Base-by-base conservation (phyloP, 306 rosid genomes). In the Pyrus communis region DNA sequence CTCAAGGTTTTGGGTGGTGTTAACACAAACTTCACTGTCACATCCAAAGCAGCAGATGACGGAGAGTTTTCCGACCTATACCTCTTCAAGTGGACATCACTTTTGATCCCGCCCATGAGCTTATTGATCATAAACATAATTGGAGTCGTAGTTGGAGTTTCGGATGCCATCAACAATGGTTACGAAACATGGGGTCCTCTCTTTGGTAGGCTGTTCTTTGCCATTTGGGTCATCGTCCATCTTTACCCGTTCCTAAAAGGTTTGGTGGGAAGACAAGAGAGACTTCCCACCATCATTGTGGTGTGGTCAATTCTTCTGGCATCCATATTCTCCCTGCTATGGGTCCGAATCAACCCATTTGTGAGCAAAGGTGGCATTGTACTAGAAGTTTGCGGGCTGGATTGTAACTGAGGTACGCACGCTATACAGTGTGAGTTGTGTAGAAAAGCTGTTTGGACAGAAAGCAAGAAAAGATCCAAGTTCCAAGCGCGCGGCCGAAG, bases 161-260 rank as follows among this genome's bases (percentile, higher is more conserved):
- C 98, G 1, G 97, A 93, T 72, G 98, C 98, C 62, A 93, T 93
- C 77, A 93, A 92, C 78, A 93, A 93, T 23, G 98, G 98, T n/a
- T 93, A 93, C 64, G 98, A 93, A 23, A 84, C 97, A 35, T 93
- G 97, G 98, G 97, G 98, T 63, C 98, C 98, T 7, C 90, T 93
- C 31, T 88, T 91, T 59, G 97, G 98, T 51, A 89, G 78, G 83
- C 84, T 91, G 18, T 93, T 93, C 68, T 93, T 93, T 43, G 92
- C 98, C 73, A 87, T 93, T 3, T 93, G 98, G 98, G 97, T 93
- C 77, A 93, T 93, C 63, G 84, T 91, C 72, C 98, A 93, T 88
- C 96, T 93, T 61, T 93, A 93, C 71, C 98, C 98, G 6, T 93
- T 93, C 96, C 97, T 93, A 71, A 91, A 93, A 81, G 98, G 98